Percentiles rank a stretch among this genome's conserved stretches.
These are phyloP conservation scores for Emydomyces testavorans DNA, from an alignment of 2,329 filamentous ascomycete genomes.

Conservation along the genomic window DNA sequence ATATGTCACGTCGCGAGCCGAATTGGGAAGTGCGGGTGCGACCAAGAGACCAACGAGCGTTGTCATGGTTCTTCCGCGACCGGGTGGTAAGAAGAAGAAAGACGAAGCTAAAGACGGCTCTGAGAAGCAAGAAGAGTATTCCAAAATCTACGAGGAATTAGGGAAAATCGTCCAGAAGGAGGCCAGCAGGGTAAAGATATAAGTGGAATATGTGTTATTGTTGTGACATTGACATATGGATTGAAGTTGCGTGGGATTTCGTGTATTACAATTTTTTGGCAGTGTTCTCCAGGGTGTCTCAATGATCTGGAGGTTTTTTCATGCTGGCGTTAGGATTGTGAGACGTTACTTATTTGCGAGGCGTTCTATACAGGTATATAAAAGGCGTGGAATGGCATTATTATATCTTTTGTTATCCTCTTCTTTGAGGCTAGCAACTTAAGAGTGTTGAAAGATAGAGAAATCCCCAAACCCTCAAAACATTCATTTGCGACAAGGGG, in stretches of 20 bases:
- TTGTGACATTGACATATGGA: conserved; percentile 13
- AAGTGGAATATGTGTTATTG: conserved; percentile 17
- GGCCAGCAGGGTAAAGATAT: conserved; percentile 45
- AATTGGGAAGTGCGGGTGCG: conserved; percentile 82
- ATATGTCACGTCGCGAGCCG: conserved; percentile 82
- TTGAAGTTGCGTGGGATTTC: conserved; percentile 19
- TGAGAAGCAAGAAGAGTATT: conserved; percentile 40
- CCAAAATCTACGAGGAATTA: conserved; percentile 45
- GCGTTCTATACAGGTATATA: conserved; percentile 13
- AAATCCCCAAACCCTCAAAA: too few species aligned
- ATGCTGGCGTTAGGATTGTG: conserved; percentile 6
- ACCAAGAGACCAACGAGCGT: conserved; percentile 96
- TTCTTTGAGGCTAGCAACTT: background rate
- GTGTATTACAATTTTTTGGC: conserved; percentile 12
- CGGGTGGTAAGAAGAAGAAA: conserved; percentile 41
- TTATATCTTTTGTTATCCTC: background rate
- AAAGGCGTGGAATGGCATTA: conserved; percentile 11
- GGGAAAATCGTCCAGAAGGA: conserved; percentile 50
- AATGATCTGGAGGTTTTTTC: conserved; percentile 14
- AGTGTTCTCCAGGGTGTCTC: conserved; percentile 16
- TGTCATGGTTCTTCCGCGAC: conserved; percentile 61
- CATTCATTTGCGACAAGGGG: too few species aligned
- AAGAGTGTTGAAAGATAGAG: too few species aligned
- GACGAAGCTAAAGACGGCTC: conserved; percentile 36
- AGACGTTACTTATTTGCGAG: conserved; percentile 4